phyloP scores from a whole-genome alignment of 2,329 filamentous ascomycete genomes.

The Botrytis porri region DNA sequence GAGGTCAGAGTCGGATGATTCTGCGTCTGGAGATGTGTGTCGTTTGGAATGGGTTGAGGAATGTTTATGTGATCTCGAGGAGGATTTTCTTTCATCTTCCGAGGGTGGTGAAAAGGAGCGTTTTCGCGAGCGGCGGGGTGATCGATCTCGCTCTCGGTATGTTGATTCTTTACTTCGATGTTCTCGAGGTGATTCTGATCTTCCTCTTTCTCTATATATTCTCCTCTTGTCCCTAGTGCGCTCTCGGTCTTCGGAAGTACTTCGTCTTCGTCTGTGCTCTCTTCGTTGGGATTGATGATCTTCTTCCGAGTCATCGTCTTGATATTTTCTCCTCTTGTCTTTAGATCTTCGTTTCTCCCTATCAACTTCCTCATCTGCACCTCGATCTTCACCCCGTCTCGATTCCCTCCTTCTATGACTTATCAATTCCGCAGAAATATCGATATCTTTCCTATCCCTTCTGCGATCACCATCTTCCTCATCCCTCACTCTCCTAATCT shows the following conservation, averaged over 20 bases:
- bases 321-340: slow-evolving; percentile 10
- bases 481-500: slow-evolving; percentile 12
- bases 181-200: slow-evolving; percentile 31
- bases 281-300: slow-evolving; percentile 22
- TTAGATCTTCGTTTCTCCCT: not conserved
- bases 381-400: not conserved
- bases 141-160: slow-evolving; percentile 37
- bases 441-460: slow-evolving; percentile 3
- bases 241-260: slow-evolving; percentile 25
- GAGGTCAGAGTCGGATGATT: slow-evolving; percentile 62
- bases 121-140: slow-evolving; percentile 26
- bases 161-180: slow-evolving; percentile 30
- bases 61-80: not conserved
- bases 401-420: slow-evolving; percentile 15
- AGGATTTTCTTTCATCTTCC: not conserved
- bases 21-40: slow-evolving; percentile 16
- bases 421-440: slow-evolving; percentile 12
- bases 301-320: slow-evolving; percentile 14
- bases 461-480: slow-evolving; percentile 16
- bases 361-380: slow-evolving; percentile 9
- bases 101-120: slow-evolving; percentile 14
- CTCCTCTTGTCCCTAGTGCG: slow-evolving; percentile 24
- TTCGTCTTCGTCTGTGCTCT: slow-evolving; percentile 37
- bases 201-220: slow-evolving; percentile 26
- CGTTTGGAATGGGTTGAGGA: slow-evolving; percentile 18